These are phyloP conservation scores for Diaporthe helianthi DNA, from an alignment of 2,329 filamentous ascomycete genomes.

Conservation along the genomic window DNA sequence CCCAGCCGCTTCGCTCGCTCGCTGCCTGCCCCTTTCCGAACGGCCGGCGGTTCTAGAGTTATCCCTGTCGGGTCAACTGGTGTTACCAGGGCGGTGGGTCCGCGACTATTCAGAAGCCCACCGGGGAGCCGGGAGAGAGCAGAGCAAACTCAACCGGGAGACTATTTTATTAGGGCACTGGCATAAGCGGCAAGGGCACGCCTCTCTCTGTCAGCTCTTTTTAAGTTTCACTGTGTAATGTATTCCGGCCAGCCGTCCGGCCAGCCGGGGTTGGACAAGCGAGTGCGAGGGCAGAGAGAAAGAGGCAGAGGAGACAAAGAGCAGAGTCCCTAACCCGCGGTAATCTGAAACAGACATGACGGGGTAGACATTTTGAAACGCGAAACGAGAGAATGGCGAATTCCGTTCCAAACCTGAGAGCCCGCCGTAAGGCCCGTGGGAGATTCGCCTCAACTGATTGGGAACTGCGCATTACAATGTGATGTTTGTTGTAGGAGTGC, in stretches of 20 bases:
- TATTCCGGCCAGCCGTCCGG: no score
- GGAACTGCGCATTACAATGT: not conserved
- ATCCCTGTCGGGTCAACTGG: constrained; percentile 9
- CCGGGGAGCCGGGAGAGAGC: not conserved
- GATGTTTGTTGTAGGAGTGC: no score
- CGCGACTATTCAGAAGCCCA: not conserved
- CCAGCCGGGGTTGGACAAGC: not conserved
- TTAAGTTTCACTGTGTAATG: no score
- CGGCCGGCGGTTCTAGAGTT: not conserved
- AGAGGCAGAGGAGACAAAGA: not conserved
- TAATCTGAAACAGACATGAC: constrained; percentile 22
- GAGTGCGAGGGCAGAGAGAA: not conserved
- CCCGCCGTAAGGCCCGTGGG: not conserved
- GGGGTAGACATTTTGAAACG: constrained; percentile 10
- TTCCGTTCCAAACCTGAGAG: not conserved
- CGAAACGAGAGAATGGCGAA: not conserved
- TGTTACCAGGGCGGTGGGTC: constrained; percentile 13
- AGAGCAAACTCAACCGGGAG: not conserved
- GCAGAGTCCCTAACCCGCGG: constrained; percentile 1
- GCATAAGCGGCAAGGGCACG: no score
- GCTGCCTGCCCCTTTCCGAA: not conserved
- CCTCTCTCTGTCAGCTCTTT: no score
- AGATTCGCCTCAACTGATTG: not conserved
- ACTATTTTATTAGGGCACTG: no score
- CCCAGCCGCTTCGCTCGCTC: constrained; percentile 3